phyloP scores from a whole-genome alignment of 768 basidiomycete species.

The Lactifluus pinguis region DNA sequence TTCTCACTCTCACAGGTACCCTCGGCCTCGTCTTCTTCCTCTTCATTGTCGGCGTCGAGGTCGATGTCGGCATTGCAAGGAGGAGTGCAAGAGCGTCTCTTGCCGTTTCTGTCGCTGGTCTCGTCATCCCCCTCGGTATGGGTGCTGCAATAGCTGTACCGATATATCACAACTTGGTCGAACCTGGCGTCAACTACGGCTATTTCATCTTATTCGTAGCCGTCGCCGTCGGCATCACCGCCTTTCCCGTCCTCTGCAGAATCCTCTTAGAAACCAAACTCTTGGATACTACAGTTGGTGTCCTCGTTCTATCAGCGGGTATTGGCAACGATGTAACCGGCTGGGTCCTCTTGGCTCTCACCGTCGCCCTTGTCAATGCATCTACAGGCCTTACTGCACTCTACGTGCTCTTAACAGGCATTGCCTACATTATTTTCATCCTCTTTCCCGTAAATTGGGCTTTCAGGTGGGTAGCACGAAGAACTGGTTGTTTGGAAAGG shows the following conservation, averaged over 20 bases:
- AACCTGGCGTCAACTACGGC: constrained; percentile 52
- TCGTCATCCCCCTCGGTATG: constrained; percentile 70
- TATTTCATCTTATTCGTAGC: constrained; percentile 82
- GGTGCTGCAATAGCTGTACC: constrained; percentile 71
- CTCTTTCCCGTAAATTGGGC: constrained; percentile 55
- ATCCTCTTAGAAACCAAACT: constrained; percentile 79
- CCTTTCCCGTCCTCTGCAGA: constrained; percentile 76
- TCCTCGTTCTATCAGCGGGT: constrained; percentile 74
- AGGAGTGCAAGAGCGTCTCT: constrained; percentile 51
- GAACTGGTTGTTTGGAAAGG: constrained; percentile 63
- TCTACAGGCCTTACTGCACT: constrained; percentile 64
- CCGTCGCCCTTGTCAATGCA: constrained; percentile 79
- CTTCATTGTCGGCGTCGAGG: constrained; percentile 80
- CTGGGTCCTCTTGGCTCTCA: constrained; percentile 77
- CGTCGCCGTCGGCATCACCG: constrained; percentile 74
- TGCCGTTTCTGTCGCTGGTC: constrained; percentile 55
- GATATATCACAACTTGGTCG: constrained; percentile 60
- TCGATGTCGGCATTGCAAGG: constrained; percentile 62
- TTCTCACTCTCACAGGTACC: constrained; percentile 64
- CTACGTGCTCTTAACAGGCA: constrained; percentile 63
- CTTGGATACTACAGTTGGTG: constrained; percentile 77
- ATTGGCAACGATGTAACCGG: constrained; percentile 59
- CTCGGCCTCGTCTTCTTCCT: constrained; percentile 72
- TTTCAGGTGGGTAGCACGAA: constrained; percentile 56
- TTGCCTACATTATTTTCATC: constrained; percentile 59